Percentiles rank a stretch among this genome's conserved stretches.
These are phyloP conservation scores for Cladorrhinum sp. DNA, from an alignment of 2,329 filamentous ascomycete genomes.

Conservation along the genomic window DNA sequence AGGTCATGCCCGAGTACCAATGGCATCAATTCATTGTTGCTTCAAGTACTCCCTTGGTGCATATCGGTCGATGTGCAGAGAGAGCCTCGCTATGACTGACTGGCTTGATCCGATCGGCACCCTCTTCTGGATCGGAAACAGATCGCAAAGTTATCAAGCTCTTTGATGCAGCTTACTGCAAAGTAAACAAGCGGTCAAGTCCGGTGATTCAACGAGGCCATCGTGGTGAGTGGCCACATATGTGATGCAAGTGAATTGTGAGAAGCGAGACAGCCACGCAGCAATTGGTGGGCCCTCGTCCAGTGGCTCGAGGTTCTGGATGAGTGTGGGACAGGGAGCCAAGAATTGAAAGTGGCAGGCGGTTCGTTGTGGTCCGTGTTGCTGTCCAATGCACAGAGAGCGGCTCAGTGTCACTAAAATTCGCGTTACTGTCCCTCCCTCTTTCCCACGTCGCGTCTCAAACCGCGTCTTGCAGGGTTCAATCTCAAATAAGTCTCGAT, in stretches of 20 bases:
- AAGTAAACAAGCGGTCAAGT: conserved; percentile 14
- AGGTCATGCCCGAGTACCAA: neutral
- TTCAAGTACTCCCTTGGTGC: neutral
- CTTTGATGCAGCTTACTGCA: neutral
- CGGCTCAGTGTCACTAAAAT: neutral
- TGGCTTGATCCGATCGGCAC: neutral
- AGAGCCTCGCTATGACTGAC: neutral
- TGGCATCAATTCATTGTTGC: neutral
- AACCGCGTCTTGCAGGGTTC: conserved; percentile 21
- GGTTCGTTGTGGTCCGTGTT: neutral
- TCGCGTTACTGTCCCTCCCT: conserved; percentile 8
- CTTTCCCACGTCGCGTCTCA: conserved; percentile 20
- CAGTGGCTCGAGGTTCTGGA: neutral
- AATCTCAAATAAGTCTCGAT: neutral
- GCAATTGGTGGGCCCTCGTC: neutral
- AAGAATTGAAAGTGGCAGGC: neutral
- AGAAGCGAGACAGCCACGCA: neutral
- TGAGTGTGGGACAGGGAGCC: neutral
- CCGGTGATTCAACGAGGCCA: conserved; percentile 1
- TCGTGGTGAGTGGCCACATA: neutral
- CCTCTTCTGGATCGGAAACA: neutral
- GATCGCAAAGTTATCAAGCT: neutral
- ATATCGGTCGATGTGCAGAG: neutral
- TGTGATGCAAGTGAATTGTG: neutral
- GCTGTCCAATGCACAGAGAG: neutral